Base-by-base conservation (phyloP, 2,329 filamentous ascomycete genomes). In the Cladophialophora bantiana region DNA sequence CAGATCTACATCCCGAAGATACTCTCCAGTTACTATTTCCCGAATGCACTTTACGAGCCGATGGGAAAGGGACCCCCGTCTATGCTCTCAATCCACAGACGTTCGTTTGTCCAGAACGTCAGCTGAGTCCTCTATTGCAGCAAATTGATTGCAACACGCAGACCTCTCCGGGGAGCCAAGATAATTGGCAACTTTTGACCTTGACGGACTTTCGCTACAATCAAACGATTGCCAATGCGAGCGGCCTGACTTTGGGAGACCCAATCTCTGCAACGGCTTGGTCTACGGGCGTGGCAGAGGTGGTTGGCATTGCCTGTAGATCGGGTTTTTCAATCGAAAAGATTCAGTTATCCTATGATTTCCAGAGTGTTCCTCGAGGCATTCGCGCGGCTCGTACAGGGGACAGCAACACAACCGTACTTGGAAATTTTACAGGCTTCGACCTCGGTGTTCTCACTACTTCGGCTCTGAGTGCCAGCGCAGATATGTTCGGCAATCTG, bases 401-500 rank as follows among this genome's bases (percentile, higher is more conserved):
- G 15, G 12, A 48, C 12, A 7, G 13, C 32, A 40, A 60, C 40
- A 34, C 15, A 4, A 35, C 38, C 52, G 9, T 20, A 15, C 31
- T 40, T 26, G 18, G 60, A 34, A 31, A 45, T 9, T 66, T 68
- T 34, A 31, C 36, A 15, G 63, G 55, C 12, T 45, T 45, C 7
- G 63, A 67, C 45, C 61, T 70, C 7, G 64, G 26, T 13, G 13
- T 50, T 5, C 35, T 62, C 10, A 56, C 64, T 32, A 56, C 32
- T 20, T 26, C 58, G 32, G 66, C 68, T 26, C 45, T 63, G 3
- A n/a, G 13, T 4, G 66, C 54, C 38, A 40, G 36, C 34, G 45
- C 61, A 18, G 36, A 52, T 12, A 71, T 71, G 65, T 70, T 71
- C 35, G 69, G 69, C 12, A 40, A 67, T 40, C n/a, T 56, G 4